These are phyloP conservation scores for Misopates orontium DNA, from an alignment of 257 asterid genomes.

Conservation along the genomic window DNA sequence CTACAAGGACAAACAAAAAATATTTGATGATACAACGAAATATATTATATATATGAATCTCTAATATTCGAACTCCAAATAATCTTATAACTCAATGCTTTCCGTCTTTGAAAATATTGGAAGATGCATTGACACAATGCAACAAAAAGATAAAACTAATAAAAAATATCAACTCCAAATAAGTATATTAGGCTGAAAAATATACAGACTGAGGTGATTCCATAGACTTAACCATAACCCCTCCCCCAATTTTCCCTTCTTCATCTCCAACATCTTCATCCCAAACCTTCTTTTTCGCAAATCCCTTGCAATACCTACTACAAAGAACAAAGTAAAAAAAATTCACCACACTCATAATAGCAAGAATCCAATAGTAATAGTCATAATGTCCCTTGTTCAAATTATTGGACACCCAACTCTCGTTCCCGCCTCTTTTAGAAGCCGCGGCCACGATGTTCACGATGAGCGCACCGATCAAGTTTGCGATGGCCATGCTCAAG, in stretches of 20 bases:
- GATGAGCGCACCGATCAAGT: slow-evolving; percentile 49
- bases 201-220: slow-evolving; percentile 22
- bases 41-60: too few species aligned
- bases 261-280: slow-evolving; percentile 30
- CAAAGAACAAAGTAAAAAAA: slow-evolving; percentile 44
- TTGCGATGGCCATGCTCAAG: slow-evolving; percentile 49
- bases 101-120: too few species aligned
- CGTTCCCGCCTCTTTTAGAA: slow-evolving; percentile 41
- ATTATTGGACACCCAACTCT: slow-evolving; percentile 63
- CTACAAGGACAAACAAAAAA: too few species aligned
- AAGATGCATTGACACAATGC: too few species aligned
- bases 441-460: slow-evolving; percentile 35
- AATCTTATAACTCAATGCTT: too few species aligned
- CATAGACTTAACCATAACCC: slow-evolving; percentile 3
- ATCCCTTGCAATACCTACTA: slow-evolving; percentile 33
- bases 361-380: slow-evolving; percentile 67
- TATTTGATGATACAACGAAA: too few species aligned
- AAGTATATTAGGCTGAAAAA: slow-evolving; percentile 22
- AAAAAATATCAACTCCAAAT: background rate
- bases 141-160: too few species aligned
- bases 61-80: too few species aligned
- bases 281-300: slow-evolving; percentile 37
- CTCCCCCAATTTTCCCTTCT: background rate
- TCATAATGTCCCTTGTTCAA: slow-evolving; percentile 69
- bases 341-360: slow-evolving; percentile 39